Conservation (phyloP, 129 eudicot genomes). For the Lactuca saligna region DNA sequence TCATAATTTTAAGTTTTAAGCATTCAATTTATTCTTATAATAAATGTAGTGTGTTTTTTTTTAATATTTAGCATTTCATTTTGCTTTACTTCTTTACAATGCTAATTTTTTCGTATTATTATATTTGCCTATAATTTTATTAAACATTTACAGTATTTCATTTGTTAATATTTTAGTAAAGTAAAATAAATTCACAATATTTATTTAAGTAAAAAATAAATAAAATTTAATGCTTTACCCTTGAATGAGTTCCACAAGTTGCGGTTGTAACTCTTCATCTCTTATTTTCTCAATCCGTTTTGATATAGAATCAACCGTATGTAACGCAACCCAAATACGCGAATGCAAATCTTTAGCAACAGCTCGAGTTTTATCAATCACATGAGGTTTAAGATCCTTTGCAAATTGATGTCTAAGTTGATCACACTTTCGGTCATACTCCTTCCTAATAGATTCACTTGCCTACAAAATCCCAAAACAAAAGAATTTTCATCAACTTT, state of each 20-base stretch:
- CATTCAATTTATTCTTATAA: no score
- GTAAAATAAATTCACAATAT: no score
- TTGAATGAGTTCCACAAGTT: conserved; percentile 72
- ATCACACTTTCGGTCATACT: conserved; percentile 67
- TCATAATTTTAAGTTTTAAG: no score
- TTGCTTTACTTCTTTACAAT: no score
- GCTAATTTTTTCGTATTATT: no score
- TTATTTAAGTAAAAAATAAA: neutral
- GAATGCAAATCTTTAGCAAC: conserved; percentile 80
- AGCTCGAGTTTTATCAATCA: conserved; percentile 81
- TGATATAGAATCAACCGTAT: conserved; percentile 83
- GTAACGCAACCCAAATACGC: conserved; percentile 72
- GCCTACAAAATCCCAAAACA: conserved; percentile 47
- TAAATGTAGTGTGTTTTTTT: no score
- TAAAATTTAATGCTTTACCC: conserved; percentile 55
- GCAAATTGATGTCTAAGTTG: conserved; percentile 85
- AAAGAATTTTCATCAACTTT: neutral
- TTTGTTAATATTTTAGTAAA: neutral
- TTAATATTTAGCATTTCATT: no score
- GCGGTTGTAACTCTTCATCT: conserved; percentile 90
- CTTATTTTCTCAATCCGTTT: conserved; percentile 92
- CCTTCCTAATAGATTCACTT: conserved; percentile 71
- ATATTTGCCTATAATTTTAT: neutral
- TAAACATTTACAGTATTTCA: no score
- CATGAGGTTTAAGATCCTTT: conserved; percentile 63